phyloP scores from a whole-genome alignment of 2,329 filamentous ascomycete species.

The Leptographium galeiforme region DNA sequence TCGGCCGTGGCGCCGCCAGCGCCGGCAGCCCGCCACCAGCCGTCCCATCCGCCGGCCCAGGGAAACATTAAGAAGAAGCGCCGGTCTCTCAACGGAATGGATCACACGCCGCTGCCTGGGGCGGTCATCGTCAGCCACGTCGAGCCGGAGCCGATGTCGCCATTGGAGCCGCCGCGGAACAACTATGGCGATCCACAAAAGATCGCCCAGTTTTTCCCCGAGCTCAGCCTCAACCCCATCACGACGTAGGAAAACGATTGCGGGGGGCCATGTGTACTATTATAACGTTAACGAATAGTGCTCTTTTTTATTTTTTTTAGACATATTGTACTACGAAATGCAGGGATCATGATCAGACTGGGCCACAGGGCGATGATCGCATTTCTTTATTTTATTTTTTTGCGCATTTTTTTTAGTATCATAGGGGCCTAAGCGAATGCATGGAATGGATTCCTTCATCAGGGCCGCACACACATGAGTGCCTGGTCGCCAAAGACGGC shows the following conservation, averaged over 20 bases:
- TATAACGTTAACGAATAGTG: not conserved
- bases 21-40: constrained; percentile 4
- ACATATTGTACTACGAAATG: not conserved
- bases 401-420: too few relatives aligned
- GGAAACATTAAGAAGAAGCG: constrained; percentile 27
- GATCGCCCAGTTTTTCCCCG: constrained; percentile 24
- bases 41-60: constrained; percentile 16
- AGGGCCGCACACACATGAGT: constrained; percentile 56
- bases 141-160: constrained; percentile 12
- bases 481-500: constrained; percentile 67
- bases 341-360: not conserved
- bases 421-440: too few relatives aligned
- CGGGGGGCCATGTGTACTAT: not conserved
- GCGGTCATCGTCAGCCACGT: not conserved
- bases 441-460: too few relatives aligned
- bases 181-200: constrained; percentile 24
- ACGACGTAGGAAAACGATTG: constrained; percentile 4
- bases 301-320: not conserved
- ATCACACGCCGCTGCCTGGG: constrained; percentile 6
- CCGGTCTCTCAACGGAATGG: constrained; percentile 18
- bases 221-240: constrained; percentile 17
- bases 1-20: not conserved
- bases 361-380: not conserved
- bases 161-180: constrained; percentile 17
- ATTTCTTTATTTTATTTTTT: not conserved